phyloP scores from a whole-genome alignment of 768 basidiomycete genomes.

The Hericium erinaceus region DNA sequence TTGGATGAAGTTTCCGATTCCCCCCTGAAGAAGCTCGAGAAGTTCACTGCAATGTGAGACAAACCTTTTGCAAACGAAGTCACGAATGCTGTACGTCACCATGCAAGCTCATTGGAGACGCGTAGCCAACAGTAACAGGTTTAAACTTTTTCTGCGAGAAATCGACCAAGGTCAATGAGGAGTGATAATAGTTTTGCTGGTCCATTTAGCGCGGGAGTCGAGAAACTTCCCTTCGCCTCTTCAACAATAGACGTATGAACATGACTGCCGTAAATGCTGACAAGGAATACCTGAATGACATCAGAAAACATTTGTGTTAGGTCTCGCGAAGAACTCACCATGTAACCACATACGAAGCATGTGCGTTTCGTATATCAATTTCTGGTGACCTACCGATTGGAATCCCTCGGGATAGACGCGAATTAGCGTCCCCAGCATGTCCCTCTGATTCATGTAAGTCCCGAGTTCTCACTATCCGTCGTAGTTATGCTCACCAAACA shows the following conservation, averaged over 20 bases:
- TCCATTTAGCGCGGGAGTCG: constrained; percentile 45
- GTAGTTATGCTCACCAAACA: constrained; percentile 59
- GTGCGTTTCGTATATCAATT: constrained; percentile 87
- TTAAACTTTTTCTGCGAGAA: no score
- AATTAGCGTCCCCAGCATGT: constrained; percentile 63
- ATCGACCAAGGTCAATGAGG: no score
- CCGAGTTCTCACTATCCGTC: neutral
- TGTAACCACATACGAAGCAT: constrained; percentile 90
- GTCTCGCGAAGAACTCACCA: constrained; percentile 45
- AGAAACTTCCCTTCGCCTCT: constrained; percentile 41
- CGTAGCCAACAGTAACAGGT: no score
- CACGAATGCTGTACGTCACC: no score
- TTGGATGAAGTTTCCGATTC: no score
- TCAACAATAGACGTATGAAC: constrained; percentile 61
- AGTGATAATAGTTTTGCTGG: neutral
- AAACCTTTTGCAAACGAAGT: no score
- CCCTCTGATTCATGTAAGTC: constrained; percentile 52
- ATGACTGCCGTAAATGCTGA: constrained; percentile 79
- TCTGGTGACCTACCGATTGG: constrained; percentile 79
- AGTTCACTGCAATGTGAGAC: no score
- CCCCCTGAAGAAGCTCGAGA: no score
- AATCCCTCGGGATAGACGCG: constrained; percentile 54
- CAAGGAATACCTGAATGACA: constrained; percentile 66
- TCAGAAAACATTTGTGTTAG: neutral
- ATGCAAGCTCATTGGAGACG: no score